phyloP scores from a whole-genome alignment of 768 basidiomycete genomes.

The Thelephora aurantiotincta region DNA sequence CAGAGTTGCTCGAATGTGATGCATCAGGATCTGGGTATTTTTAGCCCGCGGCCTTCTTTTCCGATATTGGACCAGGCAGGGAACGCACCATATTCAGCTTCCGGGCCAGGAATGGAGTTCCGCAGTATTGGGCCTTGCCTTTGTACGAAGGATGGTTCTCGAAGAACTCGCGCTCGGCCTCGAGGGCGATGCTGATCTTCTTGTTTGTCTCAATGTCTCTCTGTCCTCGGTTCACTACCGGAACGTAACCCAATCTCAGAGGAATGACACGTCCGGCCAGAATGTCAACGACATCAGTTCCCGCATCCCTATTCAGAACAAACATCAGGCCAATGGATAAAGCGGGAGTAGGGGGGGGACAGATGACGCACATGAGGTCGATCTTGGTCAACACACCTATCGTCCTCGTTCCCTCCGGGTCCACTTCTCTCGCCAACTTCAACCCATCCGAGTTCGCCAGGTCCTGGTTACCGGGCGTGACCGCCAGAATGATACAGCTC shows the following conservation, averaged over 20 bases:
- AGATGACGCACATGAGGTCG: constrained; percentile 75
- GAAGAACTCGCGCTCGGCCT: constrained; percentile 85
- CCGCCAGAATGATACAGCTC: constrained; percentile 91
- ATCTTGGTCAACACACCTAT: constrained; percentile 98
- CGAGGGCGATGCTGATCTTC: constrained; percentile 73
- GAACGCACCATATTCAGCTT: constrained; percentile 81
- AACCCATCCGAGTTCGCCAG: constrained; percentile 97
- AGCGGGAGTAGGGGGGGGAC: background rate
- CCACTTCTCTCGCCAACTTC: constrained; percentile 92
- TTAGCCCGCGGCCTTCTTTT: background rate
- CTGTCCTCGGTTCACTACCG: constrained; percentile 97
- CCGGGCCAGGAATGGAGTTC: constrained; percentile 90
- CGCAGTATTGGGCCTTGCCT: constrained; percentile 90
- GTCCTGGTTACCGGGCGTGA: constrained; percentile 92
- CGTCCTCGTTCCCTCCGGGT: constrained; percentile 91
- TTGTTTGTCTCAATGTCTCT: constrained; percentile 90
- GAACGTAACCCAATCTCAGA: constrained; percentile 91
- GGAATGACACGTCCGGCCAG: constrained; percentile 95
- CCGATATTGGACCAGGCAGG: background rate
- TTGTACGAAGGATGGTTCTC: constrained; percentile 91
- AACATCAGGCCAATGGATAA: background rate
- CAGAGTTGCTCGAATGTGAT: constrained; percentile 94
- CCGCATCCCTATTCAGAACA: constrained; percentile 69
- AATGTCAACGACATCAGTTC: constrained; percentile 98
- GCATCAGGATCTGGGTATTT: constrained; percentile 85